Conservation (phyloP, 768 basidiomycete species). For the Collybia mongolica region DNA sequence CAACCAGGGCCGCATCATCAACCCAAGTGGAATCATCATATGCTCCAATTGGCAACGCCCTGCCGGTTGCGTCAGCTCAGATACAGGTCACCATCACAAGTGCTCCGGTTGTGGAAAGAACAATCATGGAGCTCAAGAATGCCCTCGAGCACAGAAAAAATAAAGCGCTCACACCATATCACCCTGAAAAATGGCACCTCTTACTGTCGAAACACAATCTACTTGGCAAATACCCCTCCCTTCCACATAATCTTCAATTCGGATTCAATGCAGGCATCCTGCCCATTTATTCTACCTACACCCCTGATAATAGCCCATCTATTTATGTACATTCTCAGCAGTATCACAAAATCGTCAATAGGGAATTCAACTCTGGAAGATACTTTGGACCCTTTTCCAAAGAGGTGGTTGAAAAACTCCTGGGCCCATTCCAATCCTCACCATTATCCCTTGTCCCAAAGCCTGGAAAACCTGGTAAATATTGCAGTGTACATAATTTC, state of each 20-base stretch:
- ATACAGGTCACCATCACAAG: conserved; percentile 27
- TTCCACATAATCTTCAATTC: conserved; percentile 18
- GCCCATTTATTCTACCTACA: conserved; percentile 19
- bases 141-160: conserved; percentile 31
- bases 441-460: conserved; percentile 37
- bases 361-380: conserved; percentile 19
- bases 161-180: conserved; percentile 28
- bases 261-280: conserved; percentile 36
- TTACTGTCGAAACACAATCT: conserved; percentile 18
- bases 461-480: conserved; percentile 26
- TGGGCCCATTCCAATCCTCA: conserved; percentile 38
- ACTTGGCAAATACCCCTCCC: conserved; percentile 17
- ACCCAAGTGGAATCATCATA: conserved; percentile 17
- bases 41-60: conserved; percentile 34
- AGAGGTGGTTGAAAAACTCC: conserved; percentile 18
- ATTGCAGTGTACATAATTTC: conserved; percentile 34
- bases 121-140: conserved; percentile 37
- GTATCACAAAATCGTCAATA: conserved; percentile 16
- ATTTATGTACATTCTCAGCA: neutral
- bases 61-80: conserved; percentile 19
- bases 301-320: conserved; percentile 30
- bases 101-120: conserved; percentile 41
- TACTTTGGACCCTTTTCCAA: conserved; percentile 32
- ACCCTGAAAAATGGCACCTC: conserved; percentile 25
- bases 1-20: conserved; percentile 31